phyloP scores from a whole-genome alignment of 441 rosid species.

The Corymbia calophylla region DNA sequence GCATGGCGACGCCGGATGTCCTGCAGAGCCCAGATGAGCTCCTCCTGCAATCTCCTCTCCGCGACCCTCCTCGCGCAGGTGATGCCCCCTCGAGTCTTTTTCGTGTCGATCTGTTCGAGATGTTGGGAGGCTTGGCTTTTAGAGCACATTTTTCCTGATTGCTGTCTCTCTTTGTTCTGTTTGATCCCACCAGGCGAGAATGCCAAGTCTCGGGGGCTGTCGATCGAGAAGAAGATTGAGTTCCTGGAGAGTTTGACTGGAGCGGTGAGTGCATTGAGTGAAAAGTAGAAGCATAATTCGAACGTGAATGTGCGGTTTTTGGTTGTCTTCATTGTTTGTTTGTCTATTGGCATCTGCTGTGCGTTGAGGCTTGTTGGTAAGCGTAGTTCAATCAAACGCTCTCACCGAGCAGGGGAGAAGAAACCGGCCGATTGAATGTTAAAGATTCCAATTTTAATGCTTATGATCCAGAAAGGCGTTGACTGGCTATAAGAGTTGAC shows the following conservation, averaged over 20 bases:
- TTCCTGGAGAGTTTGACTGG: slow-evolving; percentile 79
- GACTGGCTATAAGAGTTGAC: background rate
- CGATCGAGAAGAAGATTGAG: slow-evolving; percentile 87
- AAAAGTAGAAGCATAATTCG: background rate
- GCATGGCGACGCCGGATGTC: slow-evolving; percentile 66
- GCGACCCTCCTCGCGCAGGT: slow-evolving; percentile 12
- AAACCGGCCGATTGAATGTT: background rate
- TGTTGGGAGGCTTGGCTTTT: background rate
- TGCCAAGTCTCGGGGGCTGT: slow-evolving; percentile 44
- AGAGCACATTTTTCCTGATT: background rate
- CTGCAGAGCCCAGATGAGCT: slow-evolving; percentile 44
- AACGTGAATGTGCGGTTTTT: background rate
- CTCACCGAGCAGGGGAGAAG: background rate
- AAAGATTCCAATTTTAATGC: background rate
- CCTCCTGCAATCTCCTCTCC: slow-evolving; percentile 29
- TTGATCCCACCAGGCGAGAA: slow-evolving; percentile 37
- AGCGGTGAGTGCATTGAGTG: slow-evolving; percentile 26
- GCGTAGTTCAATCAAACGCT: background rate
- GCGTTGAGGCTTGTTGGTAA: background rate
- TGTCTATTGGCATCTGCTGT: background rate
- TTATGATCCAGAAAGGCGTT: background rate
- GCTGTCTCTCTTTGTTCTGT: background rate
- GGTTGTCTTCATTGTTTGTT: background rate
- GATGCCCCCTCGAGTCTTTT: background rate
- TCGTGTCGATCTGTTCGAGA: background rate